Conservation (phyloP, 257 asterid genomes). For the Rauvolfia tetraphylla region DNA sequence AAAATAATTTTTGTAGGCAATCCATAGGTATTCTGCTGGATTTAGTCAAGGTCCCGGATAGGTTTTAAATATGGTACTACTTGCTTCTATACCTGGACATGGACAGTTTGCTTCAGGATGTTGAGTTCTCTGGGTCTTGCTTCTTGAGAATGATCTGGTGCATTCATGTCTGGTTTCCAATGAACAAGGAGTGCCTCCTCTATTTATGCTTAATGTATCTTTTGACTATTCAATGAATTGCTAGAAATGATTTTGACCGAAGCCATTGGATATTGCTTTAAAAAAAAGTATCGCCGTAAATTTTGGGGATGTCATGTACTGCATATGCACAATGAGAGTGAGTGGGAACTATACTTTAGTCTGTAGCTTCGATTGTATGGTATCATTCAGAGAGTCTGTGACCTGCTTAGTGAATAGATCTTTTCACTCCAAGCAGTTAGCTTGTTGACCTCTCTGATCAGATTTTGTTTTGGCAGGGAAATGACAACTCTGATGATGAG, state of each 20-base stretch:
- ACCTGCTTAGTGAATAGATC: neutral
- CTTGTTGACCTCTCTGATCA: too few species aligned
- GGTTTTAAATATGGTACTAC: too few species aligned
- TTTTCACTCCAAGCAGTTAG: neutral
- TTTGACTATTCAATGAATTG: neutral
- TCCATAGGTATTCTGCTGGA: too few species aligned
- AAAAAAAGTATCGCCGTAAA: neutral
- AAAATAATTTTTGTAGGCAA: too few species aligned
- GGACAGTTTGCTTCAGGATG: neutral
- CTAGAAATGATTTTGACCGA: neutral
- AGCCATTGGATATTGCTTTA: neutral
- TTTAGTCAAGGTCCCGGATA: too few species aligned
- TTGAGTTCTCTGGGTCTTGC: neutral
- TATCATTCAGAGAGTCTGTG: neutral
- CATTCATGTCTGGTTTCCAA: neutral
- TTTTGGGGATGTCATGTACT: too few species aligned
- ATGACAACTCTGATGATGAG: conserved; percentile 23
- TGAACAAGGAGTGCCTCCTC: neutral
- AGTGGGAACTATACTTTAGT: too few species aligned
- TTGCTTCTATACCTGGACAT: neutral
- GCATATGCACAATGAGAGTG: neutral
- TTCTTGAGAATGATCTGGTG: neutral
- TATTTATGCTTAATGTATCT: neutral
- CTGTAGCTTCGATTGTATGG: neutral
- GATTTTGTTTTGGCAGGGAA: conserved; percentile 22